A percentile compares a stretch with the other conserved stretches of the same genome.
Evolutionary conservation across 148 eudicot genomes (phyloP).

Genomic region (Silene uniflora): DNA sequence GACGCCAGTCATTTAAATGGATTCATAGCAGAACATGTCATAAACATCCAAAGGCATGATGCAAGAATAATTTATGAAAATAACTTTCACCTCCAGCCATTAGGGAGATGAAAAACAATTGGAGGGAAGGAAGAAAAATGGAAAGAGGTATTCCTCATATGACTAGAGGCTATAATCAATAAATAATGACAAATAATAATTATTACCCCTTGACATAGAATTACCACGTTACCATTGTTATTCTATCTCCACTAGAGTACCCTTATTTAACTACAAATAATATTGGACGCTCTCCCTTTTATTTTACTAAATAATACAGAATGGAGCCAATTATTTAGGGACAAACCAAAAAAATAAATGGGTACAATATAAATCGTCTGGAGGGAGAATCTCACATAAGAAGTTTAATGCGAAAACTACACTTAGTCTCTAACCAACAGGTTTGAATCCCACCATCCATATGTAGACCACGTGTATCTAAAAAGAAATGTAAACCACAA

Average conservation of each 20-base stretch:
- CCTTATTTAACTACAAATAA: not conserved
- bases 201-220: not conserved
- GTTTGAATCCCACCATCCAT: not conserved
- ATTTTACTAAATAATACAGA: not conserved
- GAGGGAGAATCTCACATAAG: no score
- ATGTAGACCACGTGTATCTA: not conserved
- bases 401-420: not conserved
- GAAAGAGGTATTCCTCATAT: not conserved
- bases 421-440: not conserved
- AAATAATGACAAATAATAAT: not conserved
- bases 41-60: not conserved
- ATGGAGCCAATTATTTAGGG: not conserved
- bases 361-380: not conserved
- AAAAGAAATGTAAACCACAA: not conserved
- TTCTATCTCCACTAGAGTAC: not conserved
- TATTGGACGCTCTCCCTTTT: not conserved
- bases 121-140: not conserved
- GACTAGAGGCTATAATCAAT: not conserved
- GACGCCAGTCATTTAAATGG: constrained; percentile 1
- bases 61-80: not conserved
- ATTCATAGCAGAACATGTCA: not conserved
- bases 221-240: not conserved
- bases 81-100: not conserved
- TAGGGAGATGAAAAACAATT: not conserved
- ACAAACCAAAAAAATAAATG: not conserved